Evolutionary conservation across 2,329 filamentous ascomycete genomes (phyloP).

Genomic region (Paecilomyces fulvus): DNA sequence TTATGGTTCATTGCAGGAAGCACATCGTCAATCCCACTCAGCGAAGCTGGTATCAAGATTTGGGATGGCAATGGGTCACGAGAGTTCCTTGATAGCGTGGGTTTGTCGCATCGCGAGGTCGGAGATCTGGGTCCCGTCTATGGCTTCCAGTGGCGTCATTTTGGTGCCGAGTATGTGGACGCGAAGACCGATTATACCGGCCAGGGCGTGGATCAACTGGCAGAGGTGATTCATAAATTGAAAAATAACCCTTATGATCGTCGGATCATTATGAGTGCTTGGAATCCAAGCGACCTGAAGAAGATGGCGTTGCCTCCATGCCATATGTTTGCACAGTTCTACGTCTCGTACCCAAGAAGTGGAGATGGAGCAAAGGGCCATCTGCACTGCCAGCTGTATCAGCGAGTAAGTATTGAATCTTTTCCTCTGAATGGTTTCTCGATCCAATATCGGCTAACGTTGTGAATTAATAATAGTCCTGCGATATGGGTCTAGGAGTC

Average conservation of each 20-base stretch:
- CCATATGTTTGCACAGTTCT: slow-evolving; percentile 97
- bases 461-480: slow-evolving; percentile 41
- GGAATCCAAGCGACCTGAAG: slow-evolving; percentile 80
- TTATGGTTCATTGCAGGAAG: slow-evolving; percentile 89
- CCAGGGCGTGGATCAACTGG: slow-evolving; percentile 86
- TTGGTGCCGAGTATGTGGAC: slow-evolving; percentile 82
- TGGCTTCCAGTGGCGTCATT: slow-evolving; percentile 98
- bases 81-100: slow-evolving; percentile 78
- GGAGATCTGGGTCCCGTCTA: slow-evolving; percentile 95
- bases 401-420: slow-evolving; percentile 44
- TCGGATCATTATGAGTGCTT: slow-evolving; percentile 81
- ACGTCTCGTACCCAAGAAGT: slow-evolving; percentile 64
- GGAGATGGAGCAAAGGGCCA: slow-evolving; percentile 48
- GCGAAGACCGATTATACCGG: slow-evolving; percentile 73
- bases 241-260: slow-evolving; percentile 78
- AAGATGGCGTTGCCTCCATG: slow-evolving; percentile 91
- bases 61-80: slow-evolving; percentile 97
- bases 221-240: slow-evolving; percentile 81
- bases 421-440: background rate
- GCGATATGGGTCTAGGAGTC: slow-evolving; percentile 94
- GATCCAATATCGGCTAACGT: background rate
- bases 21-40: slow-evolving; percentile 71
- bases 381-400: slow-evolving; percentile 83
- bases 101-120: slow-evolving; percentile 68
- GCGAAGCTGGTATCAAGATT: slow-evolving; percentile 79